Evolutionary conservation across 495 filamentous ascomycete species (phyloP).

Genomic region (Aspergillus affinis): DNA sequence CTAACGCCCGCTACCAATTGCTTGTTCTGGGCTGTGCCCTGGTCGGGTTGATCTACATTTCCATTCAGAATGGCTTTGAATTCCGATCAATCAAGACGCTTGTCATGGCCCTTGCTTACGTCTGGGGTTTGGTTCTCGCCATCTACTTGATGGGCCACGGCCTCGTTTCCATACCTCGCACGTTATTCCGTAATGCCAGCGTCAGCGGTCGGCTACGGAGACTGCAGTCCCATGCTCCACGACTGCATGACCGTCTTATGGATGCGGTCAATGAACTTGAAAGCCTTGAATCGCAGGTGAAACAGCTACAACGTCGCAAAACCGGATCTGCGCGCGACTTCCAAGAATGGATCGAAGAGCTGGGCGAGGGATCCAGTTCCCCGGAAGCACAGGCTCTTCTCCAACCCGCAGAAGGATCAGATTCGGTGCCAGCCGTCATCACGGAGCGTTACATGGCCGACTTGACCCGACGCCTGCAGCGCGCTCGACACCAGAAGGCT

Average conservation of each 20-base stretch:
- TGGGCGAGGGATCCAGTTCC: constrained; percentile 70
- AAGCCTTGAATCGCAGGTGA: constrained; percentile 75
- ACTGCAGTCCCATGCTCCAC: constrained; percentile 76
- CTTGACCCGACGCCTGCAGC: constrained; percentile 73
- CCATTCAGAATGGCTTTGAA: constrained; percentile 71
- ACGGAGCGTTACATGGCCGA: constrained; percentile 93
- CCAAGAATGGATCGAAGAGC: constrained; percentile 92
- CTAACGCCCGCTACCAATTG: constrained; percentile 84
- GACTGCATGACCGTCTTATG: constrained; percentile 79
- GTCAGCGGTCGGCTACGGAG: constrained; percentile 67
- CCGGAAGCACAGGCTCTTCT: constrained; percentile 60
- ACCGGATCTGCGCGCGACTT: constrained; percentile 77
- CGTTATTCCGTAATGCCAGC: constrained; percentile 72
- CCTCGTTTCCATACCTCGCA: constrained; percentile 83
- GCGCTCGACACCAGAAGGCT: constrained; percentile 77
- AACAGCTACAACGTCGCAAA: constrained; percentile 75
- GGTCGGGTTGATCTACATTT: constrained; percentile 79
- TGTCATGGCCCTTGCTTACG: constrained; percentile 90
- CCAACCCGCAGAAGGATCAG: constrained; percentile 32
- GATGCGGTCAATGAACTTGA: constrained; percentile 82
- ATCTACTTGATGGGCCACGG: constrained; percentile 98
- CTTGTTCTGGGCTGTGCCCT: constrained; percentile 69
- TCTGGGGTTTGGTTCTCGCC: constrained; percentile 85
- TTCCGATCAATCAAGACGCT: constrained; percentile 68
- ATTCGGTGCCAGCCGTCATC: constrained; percentile 69